A percentile compares a stretch with the other conserved stretches of the same genome.
Evolutionary conservation across 768 basidiomycete genomes (phyloP).

Genomic region (Leccinum disarticulatum): DNA sequence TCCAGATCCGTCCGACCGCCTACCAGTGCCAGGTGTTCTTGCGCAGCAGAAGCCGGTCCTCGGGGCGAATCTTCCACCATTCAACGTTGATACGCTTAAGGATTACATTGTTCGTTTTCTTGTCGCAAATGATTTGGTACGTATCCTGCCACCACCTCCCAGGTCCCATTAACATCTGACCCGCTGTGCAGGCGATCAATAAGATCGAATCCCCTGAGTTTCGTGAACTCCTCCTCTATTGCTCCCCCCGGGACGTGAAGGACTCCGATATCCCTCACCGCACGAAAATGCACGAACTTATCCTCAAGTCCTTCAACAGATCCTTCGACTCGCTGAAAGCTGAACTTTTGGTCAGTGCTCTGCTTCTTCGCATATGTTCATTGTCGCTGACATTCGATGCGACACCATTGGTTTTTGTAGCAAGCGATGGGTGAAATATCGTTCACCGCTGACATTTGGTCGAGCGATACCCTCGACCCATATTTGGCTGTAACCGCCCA

Average conservation of each 20-base stretch:
- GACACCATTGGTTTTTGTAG: not conserved
- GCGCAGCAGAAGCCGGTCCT: not conserved
- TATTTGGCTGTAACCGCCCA: conserved; percentile 37
- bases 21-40: not conserved
- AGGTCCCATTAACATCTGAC: too few relatives aligned
- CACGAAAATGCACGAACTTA: conserved; percentile 1
- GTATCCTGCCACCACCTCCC: not conserved
- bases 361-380: too few relatives aligned
- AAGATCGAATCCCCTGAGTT: conserved; percentile 1
- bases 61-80: not conserved
- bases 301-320: not conserved
- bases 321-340: not conserved
- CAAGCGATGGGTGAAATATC: conserved; percentile 9
- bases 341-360: not conserved
- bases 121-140: not conserved
- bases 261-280: conserved; percentile 12
- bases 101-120: not conserved
- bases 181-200: not conserved
- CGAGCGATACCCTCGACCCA: conserved; percentile 18
- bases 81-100: not conserved
- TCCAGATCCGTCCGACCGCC: not conserved
- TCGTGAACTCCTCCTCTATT: not conserved
- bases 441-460: conserved; percentile 40
- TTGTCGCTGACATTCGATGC: too few relatives aligned
- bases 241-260: not conserved